Evolutionary conservation across 2,329 filamentous ascomycete genomes (phyloP), one percentile per base, ranked within the genome.

Genomic region (Truncatella angustata): DNA sequence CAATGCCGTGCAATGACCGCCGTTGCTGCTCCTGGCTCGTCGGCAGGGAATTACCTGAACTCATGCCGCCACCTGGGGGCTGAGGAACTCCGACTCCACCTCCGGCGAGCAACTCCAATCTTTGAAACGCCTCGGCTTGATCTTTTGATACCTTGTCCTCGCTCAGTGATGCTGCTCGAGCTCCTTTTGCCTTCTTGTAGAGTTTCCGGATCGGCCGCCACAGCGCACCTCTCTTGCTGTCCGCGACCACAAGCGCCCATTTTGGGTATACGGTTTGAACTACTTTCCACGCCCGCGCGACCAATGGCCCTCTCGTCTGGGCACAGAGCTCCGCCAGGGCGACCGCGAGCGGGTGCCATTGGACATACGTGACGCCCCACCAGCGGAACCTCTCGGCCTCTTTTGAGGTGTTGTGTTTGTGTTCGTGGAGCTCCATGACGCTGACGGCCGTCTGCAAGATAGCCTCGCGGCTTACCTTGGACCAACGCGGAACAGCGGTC

Each of bases 151-250:
- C 14, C 7, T 47, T 32, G 16, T 40, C 53, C 35, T 50, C 24
- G 20, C 49, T 42, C 21, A 69, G 52, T 4, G 65, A 65, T 49
- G 66, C 65, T 3, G 63, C 59, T 36, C 72, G 65, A 6, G 70
- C 74, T 3, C 67, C 68, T 58, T 65, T 72, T 0, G 80, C 80
- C 60, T 76, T 78, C 54, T 72, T 74, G 54, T 78, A 67, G 4
- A 82, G 63, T 60, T 80, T 81, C 58, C 73, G 74, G 24, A 82
- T 73, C 2, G 80, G 80, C 35, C 73, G 68, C 79, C 80, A 82
- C 6, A 82, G 69, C 49, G 74, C 72, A 1, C 79, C 80, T 23
- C 70, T 69, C 45, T 71, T 69, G 5, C 71, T 71, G 55, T 82
- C 79, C 3, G 79, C 79, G 46, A 82, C 73, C 49, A 66, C 63